These are phyloP conservation scores for Arabidopsis arenosa DNA, from an alignment of 345 rosid genomes.

Conservation along the genomic window DNA sequence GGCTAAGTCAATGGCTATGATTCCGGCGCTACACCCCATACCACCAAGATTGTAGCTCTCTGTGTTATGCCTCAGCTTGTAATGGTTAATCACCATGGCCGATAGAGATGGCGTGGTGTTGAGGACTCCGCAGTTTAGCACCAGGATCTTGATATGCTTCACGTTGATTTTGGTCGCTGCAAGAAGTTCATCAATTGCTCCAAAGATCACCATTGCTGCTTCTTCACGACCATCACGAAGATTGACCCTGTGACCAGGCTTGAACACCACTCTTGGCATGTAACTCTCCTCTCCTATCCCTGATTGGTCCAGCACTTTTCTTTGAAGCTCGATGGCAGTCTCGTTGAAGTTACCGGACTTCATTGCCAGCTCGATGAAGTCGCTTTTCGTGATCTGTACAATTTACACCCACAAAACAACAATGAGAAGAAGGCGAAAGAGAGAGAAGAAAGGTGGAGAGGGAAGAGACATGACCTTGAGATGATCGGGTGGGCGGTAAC, in stretches of 20 bases:
- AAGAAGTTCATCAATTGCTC: conserved; percentile 66
- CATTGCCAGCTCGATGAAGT: conserved; percentile 58
- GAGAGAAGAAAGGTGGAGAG: not conserved
- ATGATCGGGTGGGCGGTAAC: conserved; percentile 66
- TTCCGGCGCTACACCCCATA: conserved; percentile 83
- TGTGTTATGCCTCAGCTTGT: conserved; percentile 65
- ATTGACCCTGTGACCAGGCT: conserved; percentile 49
- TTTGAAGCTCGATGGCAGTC: conserved; percentile 59
- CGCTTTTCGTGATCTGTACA: conserved; percentile 60
- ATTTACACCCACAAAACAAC: conserved; percentile 17
- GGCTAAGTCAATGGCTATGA: conserved; percentile 69
- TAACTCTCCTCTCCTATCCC: conserved; percentile 79
- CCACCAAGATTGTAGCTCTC: conserved; percentile 81
- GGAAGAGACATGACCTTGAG: conserved; percentile 59
- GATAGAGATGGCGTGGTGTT: conserved; percentile 74
- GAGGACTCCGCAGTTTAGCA: conserved; percentile 72
- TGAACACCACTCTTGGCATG: conserved; percentile 62
- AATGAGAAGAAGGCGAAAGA: conserved; percentile 23
- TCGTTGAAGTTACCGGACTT: conserved; percentile 66
- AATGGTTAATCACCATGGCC: conserved; percentile 74
- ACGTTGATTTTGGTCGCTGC: conserved; percentile 56
- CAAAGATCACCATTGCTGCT: conserved; percentile 68
- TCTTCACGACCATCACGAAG: conserved; percentile 69
- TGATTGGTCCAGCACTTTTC: conserved; percentile 53
- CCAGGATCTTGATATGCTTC: conserved; percentile 59